These are phyloP conservation scores for Dillenia suffruticosa DNA, from an alignment of 164 flowering plant genomes.

Conservation along the genomic window DNA sequence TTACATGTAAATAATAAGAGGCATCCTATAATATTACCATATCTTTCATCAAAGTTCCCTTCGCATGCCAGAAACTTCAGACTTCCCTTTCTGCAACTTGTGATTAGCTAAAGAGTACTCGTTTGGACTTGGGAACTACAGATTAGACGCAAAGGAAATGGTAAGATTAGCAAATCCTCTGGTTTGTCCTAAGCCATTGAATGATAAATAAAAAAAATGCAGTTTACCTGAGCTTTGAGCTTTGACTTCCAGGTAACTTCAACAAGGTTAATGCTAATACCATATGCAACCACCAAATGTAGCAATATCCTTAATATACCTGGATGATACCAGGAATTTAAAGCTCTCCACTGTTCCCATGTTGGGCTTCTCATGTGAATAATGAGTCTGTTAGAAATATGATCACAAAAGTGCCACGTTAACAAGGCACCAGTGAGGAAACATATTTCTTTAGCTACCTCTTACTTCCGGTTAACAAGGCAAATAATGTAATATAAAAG, in stretches of 20 bases:
- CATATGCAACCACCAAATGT: slow-evolving; percentile 97
- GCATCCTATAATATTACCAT: no score
- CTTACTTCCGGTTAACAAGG: no score
- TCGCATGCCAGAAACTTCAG: no score
- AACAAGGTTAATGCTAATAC: slow-evolving; percentile 94
- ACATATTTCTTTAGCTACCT: no score
- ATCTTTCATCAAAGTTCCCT: no score
- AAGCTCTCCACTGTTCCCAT: slow-evolving; percentile 92
- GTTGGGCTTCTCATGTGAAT: slow-evolving; percentile 66
- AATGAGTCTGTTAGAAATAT: background rate
- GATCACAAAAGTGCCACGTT: background rate
- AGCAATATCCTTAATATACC: slow-evolving; percentile 86
- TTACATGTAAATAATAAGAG: no score
- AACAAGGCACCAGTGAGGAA: no score
- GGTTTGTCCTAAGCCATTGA: background rate
- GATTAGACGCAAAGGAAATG: slow-evolving; percentile 1
- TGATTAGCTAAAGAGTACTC: slow-evolving; percentile 94
- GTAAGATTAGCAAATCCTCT: slow-evolving; percentile 1
- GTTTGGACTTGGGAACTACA: slow-evolving; percentile 96
- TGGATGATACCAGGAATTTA: slow-evolving; percentile 81
- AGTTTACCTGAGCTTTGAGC: slow-evolving; percentile 91
- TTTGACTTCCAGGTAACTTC: slow-evolving; percentile 99
- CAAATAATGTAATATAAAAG: no score
- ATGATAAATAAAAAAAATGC: background rate
- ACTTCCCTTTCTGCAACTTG: no score